Evolutionary conservation across 106 monocot genomes (phyloP), one percentile per base, ranked within the genome.

Genomic region (Phalaenopsis equestris): DNA sequence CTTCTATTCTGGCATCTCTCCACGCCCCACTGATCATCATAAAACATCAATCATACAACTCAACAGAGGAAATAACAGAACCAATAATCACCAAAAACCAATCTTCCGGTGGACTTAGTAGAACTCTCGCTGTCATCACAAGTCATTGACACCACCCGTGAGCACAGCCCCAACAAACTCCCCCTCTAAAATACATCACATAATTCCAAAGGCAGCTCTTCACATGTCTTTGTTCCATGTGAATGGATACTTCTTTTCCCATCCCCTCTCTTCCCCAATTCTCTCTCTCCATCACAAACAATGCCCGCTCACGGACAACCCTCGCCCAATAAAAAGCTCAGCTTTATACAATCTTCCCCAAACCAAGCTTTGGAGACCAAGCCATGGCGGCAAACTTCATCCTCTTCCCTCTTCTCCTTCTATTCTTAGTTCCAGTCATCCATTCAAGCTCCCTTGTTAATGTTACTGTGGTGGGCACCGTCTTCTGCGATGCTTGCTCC

Each of bases 401-500:
- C 70, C 70, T 70, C 11, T 39, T 70, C 38, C 23, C 24, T 24
- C 24, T 65, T 65, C 70, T 37, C 70, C 39, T 70, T 70, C 38
- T 37, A n/a, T 61, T 21, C 70, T 70, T 38, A 70, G 30, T 38
- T 38, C 38, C 39, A 12, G 19, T 70, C 70, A 74, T 17, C 41
- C 17, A 74, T 17, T 43, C 15, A 42, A 43, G 49, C 80, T 39
- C 52, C 58, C 58, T 41, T 80, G 82, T 84, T 84, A 93, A 93
- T 77, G 86, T 96, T 81, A 96, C 96, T 21, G 88, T 96, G 4
- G 87, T 93, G 0, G 96, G 96, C 75, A 82, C 89, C 18, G 96
- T 96, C 85, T 96, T 89, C 91, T 96, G 93, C 78, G 96, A 96
- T 79, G 87, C 88, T 81, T 96, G 96, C 91, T 88, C 90, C 72